Evolutionary conservation across 495 filamentous ascomycete genomes (phyloP), one percentile per base, ranked within the genome.

Genomic region (Podospora pseudoanserina): DNA sequence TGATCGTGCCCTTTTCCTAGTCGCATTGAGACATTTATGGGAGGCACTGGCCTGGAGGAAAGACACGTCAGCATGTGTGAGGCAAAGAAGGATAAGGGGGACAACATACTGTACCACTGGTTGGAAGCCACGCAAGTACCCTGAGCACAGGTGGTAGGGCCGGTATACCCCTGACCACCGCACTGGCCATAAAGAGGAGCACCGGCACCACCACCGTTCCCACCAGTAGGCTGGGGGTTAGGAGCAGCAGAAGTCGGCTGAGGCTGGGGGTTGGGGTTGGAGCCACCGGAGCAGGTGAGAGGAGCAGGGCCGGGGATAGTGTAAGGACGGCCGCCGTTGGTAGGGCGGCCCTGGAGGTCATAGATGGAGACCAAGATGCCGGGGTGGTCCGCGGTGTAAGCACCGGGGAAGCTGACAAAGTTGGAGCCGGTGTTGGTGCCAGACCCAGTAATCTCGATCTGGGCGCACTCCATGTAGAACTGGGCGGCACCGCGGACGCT

Each of bases 371-470:
- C 64, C 6, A 76, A 71, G 61, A 84, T 81, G 53, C 83, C 83
- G 3, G 83, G 82, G 67, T 85, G 77, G 28, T 70, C 79, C 1
- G 76, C 75, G 66, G 79, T 77, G 77, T 85, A 85, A 0, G 80
- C 82, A 58, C 83, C 83, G 0, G 83, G 83, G 74, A 85, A 83
- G 65, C 72, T 72, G 55, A 83, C 82, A 54, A 79, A 79, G 65
- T 76, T 70, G 13, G 78, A 71, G 13, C 77, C 80, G 1, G 73
- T 70, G 63, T 76, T 73, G 55, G 72, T 79, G 19, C 83, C 82
- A 13, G 79, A 77, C 57, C 84, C 82, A 2, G 80, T 80, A n/a
- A 86, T 76, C 28, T 81, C 82, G 65, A 86, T 83, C 75, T 81
- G 79, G 11, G 79, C 79, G 70, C 79, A 81, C 70, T 79, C 79